Conservation (phyloP, 2,329 filamentous ascomycete species). For the Ambrosiella xylebori region DNA sequence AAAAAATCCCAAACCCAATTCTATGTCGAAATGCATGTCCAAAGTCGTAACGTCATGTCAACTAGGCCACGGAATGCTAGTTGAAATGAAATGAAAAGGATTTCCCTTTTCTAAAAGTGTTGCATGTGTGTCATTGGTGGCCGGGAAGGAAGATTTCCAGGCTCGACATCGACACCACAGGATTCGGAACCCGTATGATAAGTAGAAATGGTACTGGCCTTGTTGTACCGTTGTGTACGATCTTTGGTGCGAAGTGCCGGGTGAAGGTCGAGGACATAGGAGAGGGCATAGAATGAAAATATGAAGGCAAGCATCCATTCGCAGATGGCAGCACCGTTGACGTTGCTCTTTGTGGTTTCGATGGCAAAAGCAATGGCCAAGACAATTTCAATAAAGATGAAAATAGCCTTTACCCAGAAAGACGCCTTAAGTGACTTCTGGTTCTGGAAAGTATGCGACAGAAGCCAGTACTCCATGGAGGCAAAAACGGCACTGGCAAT, state of each 20-base stretch:
- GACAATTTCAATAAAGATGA: conserved; percentile 62
- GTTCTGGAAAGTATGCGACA: conserved; percentile 64
- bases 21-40: not conserved
- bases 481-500: conserved; percentile 72
- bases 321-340: conserved; percentile 52
- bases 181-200: not conserved
- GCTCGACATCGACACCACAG: not conserved
- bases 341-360: conserved; percentile 26
- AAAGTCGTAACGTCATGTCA: not conserved
- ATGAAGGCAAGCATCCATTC: conserved; percentile 69
- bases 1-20: not conserved
- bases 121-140: not conserved
- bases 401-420: conserved; percentile 75
- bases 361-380: conserved; percentile 60
- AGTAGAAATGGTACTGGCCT: not conserved
- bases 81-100: not conserved
- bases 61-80: not conserved
- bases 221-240: not conserved
- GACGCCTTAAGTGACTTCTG: conserved; percentile 56
- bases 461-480: conserved; percentile 75
- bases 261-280: conserved; percentile 73
- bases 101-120: not conserved
- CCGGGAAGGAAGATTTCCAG: not conserved
- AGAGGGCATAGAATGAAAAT: conserved; percentile 75
- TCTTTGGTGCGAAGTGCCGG: conserved; percentile 51